Percentiles rank a stretch among this genome's conserved stretches.
Conservation (phyloP, 371 early-diverging fungal species). For the Syncephalastrum sp. region DNA sequence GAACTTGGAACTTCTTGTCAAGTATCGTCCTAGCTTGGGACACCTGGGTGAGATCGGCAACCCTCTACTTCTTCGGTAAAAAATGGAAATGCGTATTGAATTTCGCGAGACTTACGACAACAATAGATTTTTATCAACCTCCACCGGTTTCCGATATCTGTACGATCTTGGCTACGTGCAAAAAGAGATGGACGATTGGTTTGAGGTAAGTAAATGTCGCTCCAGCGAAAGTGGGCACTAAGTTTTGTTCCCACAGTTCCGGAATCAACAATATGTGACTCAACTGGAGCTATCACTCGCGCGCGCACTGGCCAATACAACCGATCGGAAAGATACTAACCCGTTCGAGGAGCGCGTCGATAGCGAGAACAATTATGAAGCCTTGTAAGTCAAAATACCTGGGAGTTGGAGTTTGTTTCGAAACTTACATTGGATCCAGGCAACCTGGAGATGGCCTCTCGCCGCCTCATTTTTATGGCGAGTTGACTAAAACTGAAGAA, state of each 20-base stretch:
- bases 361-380: constrained; percentile 47
- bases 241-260: constrained; percentile 47
- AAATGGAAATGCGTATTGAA: background rate
- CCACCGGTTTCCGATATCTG: constrained; percentile 73
- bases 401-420: background rate
- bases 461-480: constrained; percentile 83
- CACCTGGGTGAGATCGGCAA: constrained; percentile 74
- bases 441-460: constrained; percentile 53
- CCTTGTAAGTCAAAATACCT: constrained; percentile 23
- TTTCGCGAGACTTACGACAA: background rate
- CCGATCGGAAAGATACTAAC: constrained; percentile 39
- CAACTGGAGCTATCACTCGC: constrained; percentile 75
- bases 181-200: constrained; percentile 82
- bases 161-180: constrained; percentile 73
- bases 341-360: constrained; percentile 53
- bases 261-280: constrained; percentile 78
- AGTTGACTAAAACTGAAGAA: constrained; percentile 76
- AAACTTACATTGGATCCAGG: constrained; percentile 15
- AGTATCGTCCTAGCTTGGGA: constrained; percentile 70
- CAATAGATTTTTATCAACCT: constrained; percentile 63
- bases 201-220: constrained; percentile 54
- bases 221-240: background rate
- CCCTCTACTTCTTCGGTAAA: constrained; percentile 63
- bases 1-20: constrained; percentile 68
- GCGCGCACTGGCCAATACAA: constrained; percentile 56